Evolutionary conservation across 208 protist species (phyloP).

Genomic region (Trypanosoma mega): DNA sequence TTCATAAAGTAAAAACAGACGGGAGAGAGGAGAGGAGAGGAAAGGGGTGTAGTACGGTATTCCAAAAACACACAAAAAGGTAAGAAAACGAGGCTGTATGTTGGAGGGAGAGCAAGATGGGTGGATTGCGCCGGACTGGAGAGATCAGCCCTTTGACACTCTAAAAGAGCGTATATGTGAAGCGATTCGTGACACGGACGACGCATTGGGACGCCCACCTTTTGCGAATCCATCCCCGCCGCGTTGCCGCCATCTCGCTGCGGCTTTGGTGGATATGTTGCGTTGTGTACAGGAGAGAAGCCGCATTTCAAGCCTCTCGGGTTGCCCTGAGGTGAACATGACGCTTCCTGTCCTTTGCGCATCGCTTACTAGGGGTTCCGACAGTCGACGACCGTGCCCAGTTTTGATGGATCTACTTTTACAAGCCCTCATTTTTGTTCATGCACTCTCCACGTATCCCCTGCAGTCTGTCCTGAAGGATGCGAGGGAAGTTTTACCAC

Average conservation of each 20-base stretch:
- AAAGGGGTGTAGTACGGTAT: no score
- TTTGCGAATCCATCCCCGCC: conserved; percentile 45
- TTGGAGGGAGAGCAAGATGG: no score
- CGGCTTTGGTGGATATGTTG: conserved; percentile 20
- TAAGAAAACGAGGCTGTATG: no score
- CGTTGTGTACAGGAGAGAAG: conserved; percentile 8
- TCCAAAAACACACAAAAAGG: no score
- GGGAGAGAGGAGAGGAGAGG: no score
- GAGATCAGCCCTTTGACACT: conserved; percentile 8
- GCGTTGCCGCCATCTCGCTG: conserved; percentile 26
- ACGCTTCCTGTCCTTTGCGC: conserved; percentile 78
- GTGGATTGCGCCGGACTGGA: no score
- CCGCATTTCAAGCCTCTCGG: conserved; percentile 27
- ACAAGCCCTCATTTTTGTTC: conserved; percentile 31
- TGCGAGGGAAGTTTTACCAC: conserved; percentile 35
- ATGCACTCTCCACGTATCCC: conserved; percentile 55
- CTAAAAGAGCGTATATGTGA: conserved; percentile 6
- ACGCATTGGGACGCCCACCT: conserved; percentile 51
- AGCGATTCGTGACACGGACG: conserved; percentile 42
- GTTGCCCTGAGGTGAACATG: conserved; percentile 40
- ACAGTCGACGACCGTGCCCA: conserved; percentile 35
- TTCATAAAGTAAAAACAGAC: no score
- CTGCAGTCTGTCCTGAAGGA: conserved; percentile 41
- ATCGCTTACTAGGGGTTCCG: conserved; percentile 52
- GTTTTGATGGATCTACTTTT: conserved; percentile 45